A percentile compares a stretch with the other conserved stretches of the same genome.
Evolutionary conservation across 2,329 filamentous ascomycete species (phyloP).

Genomic region (Penicillium sp.): DNA sequence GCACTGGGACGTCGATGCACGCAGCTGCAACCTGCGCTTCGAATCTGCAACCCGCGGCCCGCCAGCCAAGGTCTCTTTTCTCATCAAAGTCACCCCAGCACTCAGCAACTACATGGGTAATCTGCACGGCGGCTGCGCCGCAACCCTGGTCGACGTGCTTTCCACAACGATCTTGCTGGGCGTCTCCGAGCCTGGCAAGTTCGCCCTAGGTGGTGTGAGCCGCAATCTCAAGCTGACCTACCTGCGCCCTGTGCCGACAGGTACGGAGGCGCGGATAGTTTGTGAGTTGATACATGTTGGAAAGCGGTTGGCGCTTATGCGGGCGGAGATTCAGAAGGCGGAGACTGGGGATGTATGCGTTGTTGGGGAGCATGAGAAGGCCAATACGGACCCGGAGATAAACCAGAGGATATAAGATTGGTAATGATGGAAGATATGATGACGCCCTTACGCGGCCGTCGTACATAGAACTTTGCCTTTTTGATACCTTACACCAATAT

Average conservation of each 20-base stretch:
- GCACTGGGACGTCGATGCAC: constrained; percentile 30
- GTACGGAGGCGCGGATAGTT: constrained; percentile 51
- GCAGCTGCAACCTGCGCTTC: constrained; percentile 33
- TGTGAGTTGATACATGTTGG: constrained; percentile 58
- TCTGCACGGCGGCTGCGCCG: constrained; percentile 74
- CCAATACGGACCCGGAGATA: constrained; percentile 52
- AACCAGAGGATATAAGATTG: constrained; percentile 22
- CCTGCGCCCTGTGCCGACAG: constrained; percentile 56
- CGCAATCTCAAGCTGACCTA: constrained; percentile 65
- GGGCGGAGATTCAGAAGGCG: constrained; percentile 53
- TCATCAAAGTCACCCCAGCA: constrained; percentile 67
- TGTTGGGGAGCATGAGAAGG: constrained; percentile 62
- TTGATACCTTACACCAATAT: not conserved
- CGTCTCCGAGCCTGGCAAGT: constrained; percentile 56
- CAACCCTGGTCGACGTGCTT: constrained; percentile 64
- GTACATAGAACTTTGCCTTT: constrained; percentile 8
- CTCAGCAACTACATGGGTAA: constrained; percentile 90
- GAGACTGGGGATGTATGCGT: constrained; percentile 53
- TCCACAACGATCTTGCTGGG: constrained; percentile 58
- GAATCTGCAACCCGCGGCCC: constrained; percentile 37
- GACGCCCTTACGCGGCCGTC: not conserved
- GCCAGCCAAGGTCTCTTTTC: constrained; percentile 32
- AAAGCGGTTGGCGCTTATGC: constrained; percentile 50
- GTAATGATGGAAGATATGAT: not conserved
- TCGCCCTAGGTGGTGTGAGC: constrained; percentile 60